Evolutionary conservation across 1,139 yeast species (phyloP), one percentile per base, ranked within the genome.

Genomic region (Magnusiomyces clavatus): DNA sequence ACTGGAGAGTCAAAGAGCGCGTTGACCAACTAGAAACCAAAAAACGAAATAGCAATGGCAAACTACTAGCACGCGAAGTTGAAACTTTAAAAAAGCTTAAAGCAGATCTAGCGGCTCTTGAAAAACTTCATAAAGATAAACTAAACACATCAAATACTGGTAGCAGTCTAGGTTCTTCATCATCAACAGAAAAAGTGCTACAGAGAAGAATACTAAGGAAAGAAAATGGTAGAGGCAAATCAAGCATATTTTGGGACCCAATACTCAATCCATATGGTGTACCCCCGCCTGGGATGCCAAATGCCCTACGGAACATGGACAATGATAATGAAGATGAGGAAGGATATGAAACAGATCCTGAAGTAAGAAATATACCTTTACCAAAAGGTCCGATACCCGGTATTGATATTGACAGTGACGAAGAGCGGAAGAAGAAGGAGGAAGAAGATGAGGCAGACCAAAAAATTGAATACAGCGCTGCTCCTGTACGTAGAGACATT

Each of bases 241-340:
- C 54, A 37, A 58, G 65, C 45, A 55, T 63, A 35, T 63, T 56
- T 54, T 64, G 64, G 62, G 67, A 63, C 47, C 62, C 64, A 3
- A 55, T 56, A 12, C 48, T 60, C 38, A 63, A 63, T 51, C 67
- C 66, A 1, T 50, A 55, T 41, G 67, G 66, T 2, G 52, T 53
- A 19, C 61, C 67, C 13, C 65, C 65, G 2, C 54, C 55, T 5
- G 64, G 65, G 11, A 46, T 52, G 47, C 57, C 58, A 3, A 56
- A 57, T 43, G 51, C 51, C 6, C 51, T 52, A 24, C 44, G 60
- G 11, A 29, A 35, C n/a, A 14, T 17, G 12, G 52, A 51, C 13
- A 47, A 46, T 36, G 54, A 51, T 17, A 53, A 51, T 24, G 62
- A 60, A 1, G 51, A 53, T 8, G 62, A 60, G 43, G 54, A 54